Conservation (phyloP, 2,329 filamentous ascomycete genomes). For the Hypoxylon sp. region DNA sequence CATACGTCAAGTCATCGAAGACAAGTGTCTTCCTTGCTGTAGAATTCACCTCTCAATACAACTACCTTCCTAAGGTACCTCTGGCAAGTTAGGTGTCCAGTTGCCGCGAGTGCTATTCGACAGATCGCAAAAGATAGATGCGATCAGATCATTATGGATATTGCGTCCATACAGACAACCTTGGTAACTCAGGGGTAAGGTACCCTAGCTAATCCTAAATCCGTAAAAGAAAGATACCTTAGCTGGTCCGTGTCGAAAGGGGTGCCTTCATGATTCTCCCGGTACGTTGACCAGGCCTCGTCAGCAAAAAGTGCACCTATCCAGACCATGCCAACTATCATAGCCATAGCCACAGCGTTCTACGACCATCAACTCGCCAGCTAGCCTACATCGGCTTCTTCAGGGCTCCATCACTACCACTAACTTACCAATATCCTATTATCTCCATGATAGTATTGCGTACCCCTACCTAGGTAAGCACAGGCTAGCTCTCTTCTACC, state of each 20-base stretch:
- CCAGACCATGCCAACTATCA: neutral
- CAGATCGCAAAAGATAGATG: neutral
- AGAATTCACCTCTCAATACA: neutral
- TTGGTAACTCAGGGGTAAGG: neutral
- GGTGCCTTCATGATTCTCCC: neutral
- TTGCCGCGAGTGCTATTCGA: too few relatives aligned
- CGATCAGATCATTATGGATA: neutral
- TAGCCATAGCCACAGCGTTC: neutral
- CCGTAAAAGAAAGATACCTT: neutral
- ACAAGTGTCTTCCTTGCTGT: neutral
- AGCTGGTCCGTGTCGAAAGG: neutral
- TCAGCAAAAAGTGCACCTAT: neutral
- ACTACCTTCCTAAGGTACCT: neutral
- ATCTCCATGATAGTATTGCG: neutral
- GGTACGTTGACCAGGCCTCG: neutral
- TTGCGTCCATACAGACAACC: neutral
- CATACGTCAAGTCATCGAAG: neutral
- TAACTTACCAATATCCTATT: neutral
- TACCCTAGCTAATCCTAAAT: neutral
- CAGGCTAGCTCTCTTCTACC: neutral
- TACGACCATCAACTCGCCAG: neutral
- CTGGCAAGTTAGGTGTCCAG: too few relatives aligned
- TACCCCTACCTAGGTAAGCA: neutral
- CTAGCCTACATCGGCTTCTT: neutral
- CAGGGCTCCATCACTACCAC: neutral